phyloP scores from a whole-genome alignment of 192 early-diverging fungal species.

The Coemansia sp. region DNA sequence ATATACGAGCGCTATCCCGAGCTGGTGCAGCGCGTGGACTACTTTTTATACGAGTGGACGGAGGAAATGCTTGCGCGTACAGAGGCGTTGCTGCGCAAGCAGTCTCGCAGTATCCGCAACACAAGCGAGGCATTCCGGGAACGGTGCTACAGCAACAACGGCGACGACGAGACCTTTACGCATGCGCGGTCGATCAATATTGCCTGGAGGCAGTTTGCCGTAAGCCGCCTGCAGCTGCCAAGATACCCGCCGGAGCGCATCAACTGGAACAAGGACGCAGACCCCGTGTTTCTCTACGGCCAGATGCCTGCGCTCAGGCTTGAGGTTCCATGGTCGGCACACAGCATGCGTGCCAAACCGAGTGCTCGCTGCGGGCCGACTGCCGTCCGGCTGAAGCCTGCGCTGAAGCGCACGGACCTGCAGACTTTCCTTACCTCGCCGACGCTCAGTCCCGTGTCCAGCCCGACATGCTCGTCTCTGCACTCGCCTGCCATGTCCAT shows the following conservation, averaged over 20 bases:
- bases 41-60: conserved; percentile 47
- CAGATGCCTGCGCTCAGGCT: conserved; percentile 44
- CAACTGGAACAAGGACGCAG: conserved; percentile 56
- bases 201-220: conserved; percentile 50
- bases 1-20: conserved; percentile 52
- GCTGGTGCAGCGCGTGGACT: conserved; percentile 52
- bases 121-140: conserved; percentile 5
- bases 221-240: conserved; percentile 38
- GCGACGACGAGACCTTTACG: conserved; percentile 39
- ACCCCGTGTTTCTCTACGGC: conserved; percentile 51
- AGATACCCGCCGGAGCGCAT: conserved; percentile 49
- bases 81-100: conserved; percentile 34
- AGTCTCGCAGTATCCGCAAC: conserved; percentile 20
- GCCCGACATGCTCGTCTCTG: conserved; percentile 32
- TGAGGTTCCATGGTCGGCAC: conserved; percentile 38
- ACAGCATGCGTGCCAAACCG: conserved; percentile 6
- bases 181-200: conserved; percentile 46
- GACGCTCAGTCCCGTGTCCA: conserved; percentile 40
- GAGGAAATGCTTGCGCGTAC: conserved; percentile 43
- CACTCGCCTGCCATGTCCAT: conserved; percentile 46
- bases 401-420: conserved; percentile 47
- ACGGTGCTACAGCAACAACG: conserved; percentile 14
- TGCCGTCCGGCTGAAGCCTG: conserved; percentile 24
- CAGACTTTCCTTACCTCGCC: conserved; percentile 50
- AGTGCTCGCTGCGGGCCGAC: background rate